phyloP scores from a whole-genome alignment of 345 rosid species.

The Hibiscus mutabilis region DNA sequence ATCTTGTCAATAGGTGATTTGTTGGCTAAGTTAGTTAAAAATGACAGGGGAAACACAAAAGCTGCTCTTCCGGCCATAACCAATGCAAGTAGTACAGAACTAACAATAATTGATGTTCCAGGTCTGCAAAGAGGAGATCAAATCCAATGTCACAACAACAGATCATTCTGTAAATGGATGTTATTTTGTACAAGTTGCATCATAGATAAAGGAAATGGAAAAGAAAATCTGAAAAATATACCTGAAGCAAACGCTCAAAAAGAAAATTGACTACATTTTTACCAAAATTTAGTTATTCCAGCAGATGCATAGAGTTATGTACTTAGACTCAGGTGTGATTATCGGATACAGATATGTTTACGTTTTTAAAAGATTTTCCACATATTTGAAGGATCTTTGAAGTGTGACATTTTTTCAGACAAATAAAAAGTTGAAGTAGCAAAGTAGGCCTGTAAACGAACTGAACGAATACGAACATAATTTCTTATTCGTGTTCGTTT shows the following conservation, averaged over 20 bases:
- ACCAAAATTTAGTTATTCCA: not conserved
- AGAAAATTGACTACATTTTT: not conserved
- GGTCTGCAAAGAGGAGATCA: not conserved
- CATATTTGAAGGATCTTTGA: not conserved
- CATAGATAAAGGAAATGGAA: not conserved
- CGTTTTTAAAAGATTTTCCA: too few species aligned
- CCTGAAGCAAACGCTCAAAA: not conserved
- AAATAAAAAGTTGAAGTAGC: not conserved
- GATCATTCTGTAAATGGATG: not conserved
- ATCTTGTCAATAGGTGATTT: not conserved
- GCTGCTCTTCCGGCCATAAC: not conserved
- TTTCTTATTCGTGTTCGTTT: too few species aligned
- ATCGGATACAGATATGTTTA: not conserved
- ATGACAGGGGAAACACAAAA: not conserved
- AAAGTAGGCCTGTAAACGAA: too few species aligned
- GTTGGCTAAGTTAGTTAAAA: not conserved
- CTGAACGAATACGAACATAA: too few species aligned
- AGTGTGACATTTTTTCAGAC: not conserved
- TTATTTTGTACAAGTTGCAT: not conserved
- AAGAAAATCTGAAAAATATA: not conserved
- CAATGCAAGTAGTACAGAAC: not conserved
- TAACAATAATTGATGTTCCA: not conserved
- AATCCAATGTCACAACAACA: not conserved
- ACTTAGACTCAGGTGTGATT: not conserved
- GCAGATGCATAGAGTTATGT: not conserved